phyloP scores from a whole-genome alignment of 2,329 filamentous ascomycete genomes.

The Colletotrichum eremochloae region DNA sequence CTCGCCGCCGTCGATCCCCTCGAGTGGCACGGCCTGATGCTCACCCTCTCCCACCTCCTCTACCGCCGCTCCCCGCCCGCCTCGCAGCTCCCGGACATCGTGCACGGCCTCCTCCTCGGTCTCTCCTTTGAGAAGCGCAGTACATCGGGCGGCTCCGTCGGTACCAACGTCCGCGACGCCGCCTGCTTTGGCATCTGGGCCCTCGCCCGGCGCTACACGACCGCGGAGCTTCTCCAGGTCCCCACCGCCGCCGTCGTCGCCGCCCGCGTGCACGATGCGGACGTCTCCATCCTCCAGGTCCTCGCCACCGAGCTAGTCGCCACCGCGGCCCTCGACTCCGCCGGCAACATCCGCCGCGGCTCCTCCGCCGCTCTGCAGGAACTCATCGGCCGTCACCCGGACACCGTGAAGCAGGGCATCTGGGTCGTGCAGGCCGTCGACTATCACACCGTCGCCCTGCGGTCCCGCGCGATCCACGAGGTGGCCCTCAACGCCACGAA shows the following conservation, averaged over 20 bases:
- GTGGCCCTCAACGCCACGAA: slow-evolving; percentile 78
- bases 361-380: slow-evolving; percentile 95
- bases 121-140: slow-evolving; percentile 91
- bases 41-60: slow-evolving; percentile 88
- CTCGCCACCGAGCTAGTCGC: slow-evolving; percentile 86
- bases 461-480: slow-evolving; percentile 83
- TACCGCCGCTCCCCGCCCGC: slow-evolving; percentile 86
- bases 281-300: slow-evolving; percentile 75
- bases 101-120: slow-evolving; percentile 82
- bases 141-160: slow-evolving; percentile 85
- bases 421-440: slow-evolving; percentile 89
- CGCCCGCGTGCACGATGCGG: slow-evolving; percentile 53
- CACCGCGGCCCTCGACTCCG: slow-evolving; percentile 86
- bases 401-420: slow-evolving; percentile 86
- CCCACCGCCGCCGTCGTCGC: slow-evolving; percentile 60
- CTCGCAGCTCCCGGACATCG: slow-evolving; percentile 76
- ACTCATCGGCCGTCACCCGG: slow-evolving; percentile 90
- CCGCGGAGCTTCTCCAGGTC: slow-evolving; percentile 78
- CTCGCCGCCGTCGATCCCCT: slow-evolving; percentile 83
- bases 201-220: slow-evolving; percentile 87
- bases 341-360: slow-evolving; percentile 92
- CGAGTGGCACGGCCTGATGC: slow-evolving; percentile 91
- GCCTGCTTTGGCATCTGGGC: slow-evolving; percentile 98
- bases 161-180: slow-evolving; percentile 92
- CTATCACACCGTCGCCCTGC: slow-evolving; percentile 92